These are phyloP conservation scores for Saccharomycopsis amapae DNA, from an alignment of 805 yeast species.

Conservation along the genomic window DNA sequence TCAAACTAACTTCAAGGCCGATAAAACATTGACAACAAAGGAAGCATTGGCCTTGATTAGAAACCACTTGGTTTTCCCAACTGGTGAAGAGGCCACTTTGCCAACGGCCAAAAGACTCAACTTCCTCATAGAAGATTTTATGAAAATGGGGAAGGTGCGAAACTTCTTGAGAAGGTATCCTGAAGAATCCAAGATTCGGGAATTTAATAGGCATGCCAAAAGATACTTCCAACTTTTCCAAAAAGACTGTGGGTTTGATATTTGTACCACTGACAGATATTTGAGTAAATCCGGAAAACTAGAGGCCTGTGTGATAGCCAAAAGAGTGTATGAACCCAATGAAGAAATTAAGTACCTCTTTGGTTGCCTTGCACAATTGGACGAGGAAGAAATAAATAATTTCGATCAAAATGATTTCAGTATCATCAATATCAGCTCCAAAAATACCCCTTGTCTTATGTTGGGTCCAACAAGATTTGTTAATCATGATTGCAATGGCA, in stretches of 20 bases:
- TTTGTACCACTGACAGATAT: constrained; percentile 38
- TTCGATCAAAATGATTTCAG: constrained; percentile 36
- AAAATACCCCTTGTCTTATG: constrained; percentile 33
- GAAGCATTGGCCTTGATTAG: constrained; percentile 11
- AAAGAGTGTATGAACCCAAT: constrained; percentile 26
- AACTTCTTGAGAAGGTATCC: constrained; percentile 26
- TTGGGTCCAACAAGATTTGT: constrained; percentile 43
- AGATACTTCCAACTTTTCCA: constrained; percentile 32
- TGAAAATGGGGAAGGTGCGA: constrained; percentile 25
- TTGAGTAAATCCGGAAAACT: constrained; percentile 17
- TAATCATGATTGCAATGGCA: constrained; percentile 42
- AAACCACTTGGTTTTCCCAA: constrained; percentile 16
- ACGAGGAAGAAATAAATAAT: constrained; percentile 29
- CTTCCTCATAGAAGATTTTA: constrained; percentile 26
- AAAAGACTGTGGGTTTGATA: constrained; percentile 35
- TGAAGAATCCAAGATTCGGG: constrained; percentile 23
- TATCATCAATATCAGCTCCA: constrained; percentile 33
- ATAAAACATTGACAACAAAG: constrained; percentile 15
- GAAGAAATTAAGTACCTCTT: constrained; percentile 31
- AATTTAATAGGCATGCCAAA: constrained; percentile 32
- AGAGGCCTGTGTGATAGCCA: constrained; percentile 35
- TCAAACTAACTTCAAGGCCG: constrained; percentile 1
- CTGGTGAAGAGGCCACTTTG: not conserved
- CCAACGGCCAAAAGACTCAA: constrained; percentile 17
- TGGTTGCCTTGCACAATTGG: constrained; percentile 33